Percentiles rank a stretch among this genome's conserved stretches.
Evolutionary conservation across 768 basidiomycete genomes (phyloP).

Genomic region (Leccinum broughii): DNA sequence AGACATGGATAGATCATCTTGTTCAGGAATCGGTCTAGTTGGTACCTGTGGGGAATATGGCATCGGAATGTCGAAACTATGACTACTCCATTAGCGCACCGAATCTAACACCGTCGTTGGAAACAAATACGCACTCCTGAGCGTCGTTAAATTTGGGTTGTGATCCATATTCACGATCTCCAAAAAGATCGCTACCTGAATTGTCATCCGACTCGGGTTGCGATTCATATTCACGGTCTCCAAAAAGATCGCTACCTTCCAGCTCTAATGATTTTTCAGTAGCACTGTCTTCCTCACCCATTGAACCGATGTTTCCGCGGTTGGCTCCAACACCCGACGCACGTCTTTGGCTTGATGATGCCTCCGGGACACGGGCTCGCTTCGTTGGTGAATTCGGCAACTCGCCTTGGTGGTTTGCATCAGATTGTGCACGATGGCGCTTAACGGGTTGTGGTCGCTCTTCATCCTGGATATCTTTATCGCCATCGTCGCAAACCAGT

Average conservation of each 20-base stretch:
- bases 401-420: slow-evolving; percentile 4
- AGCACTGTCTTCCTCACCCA: background rate
- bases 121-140: slow-evolving; percentile 15
- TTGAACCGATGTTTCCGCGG: background rate
- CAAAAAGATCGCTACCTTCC: slow-evolving; percentile 26
- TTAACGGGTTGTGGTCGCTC: slow-evolving; percentile 11
- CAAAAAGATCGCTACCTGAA: slow-evolving; percentile 24
- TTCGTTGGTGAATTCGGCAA: slow-evolving; percentile 5
- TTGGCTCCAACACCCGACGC: background rate
- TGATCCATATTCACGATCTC: slow-evolving; percentile 8
- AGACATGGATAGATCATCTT: slow-evolving; percentile 12
- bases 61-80: slow-evolving; percentile 7
- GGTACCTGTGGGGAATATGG: slow-evolving; percentile 3
- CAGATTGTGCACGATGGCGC: slow-evolving; percentile 14
- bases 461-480: background rate
- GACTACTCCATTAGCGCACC: background rate
- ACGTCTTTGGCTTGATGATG: background rate
- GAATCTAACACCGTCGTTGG: background rate
- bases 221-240: slow-evolving; percentile 9
- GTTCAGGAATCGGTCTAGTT: background rate
- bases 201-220: background rate
- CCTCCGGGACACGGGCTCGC: slow-evolving; percentile 10
- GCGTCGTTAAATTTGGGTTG: background rate
- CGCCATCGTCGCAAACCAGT: slow-evolving; percentile 8
- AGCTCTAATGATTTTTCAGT: slow-evolving; percentile 7